These are phyloP conservation scores for Linanthus parryae DNA, from an alignment of 148 eudicot species.

Conservation along the genomic window DNA sequence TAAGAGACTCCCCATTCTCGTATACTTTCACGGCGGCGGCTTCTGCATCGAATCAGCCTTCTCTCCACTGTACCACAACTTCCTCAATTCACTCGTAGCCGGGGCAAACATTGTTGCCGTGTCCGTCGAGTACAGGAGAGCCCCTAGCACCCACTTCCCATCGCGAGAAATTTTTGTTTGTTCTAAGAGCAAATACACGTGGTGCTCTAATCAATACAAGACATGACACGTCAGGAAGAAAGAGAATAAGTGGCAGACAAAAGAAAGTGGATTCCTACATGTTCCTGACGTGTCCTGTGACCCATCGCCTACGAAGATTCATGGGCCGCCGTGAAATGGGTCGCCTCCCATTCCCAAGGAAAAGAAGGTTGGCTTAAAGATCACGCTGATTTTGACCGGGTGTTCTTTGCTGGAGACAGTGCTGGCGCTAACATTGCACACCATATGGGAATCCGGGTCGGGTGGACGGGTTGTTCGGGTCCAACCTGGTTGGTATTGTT, in stretches of 20 bases:
- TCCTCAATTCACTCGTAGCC: conserved; percentile 20
- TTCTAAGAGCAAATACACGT: too few relatives aligned
- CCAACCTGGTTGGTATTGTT: conserved; percentile 2
- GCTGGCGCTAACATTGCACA: conserved; percentile 11
- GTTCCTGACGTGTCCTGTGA: too few relatives aligned
- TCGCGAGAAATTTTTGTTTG: too few relatives aligned
- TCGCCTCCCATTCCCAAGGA: conserved; percentile 21
- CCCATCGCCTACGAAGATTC: conserved; percentile 39
- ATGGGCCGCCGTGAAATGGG: conserved; percentile 36
- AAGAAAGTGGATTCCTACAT: too few relatives aligned
- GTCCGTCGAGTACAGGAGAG: conserved; percentile 33
- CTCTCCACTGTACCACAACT: conserved; percentile 9
- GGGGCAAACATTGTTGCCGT: conserved; percentile 23
- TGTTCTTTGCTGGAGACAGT: conserved; percentile 6
- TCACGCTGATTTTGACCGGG: conserved; percentile 1
- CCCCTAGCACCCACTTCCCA: conserved; percentile 30
- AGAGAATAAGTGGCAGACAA: too few relatives aligned
- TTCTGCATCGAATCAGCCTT: conserved; percentile 30
- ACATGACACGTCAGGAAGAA: too few relatives aligned
- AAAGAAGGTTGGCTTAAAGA: conserved; percentile 8
- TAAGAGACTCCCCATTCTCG: conserved; percentile 17
- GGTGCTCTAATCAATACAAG: too few relatives aligned
- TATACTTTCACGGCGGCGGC: conserved; percentile 42
- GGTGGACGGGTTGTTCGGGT: background rate
- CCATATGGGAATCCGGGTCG: conserved; percentile 1